A percentile compares a stretch with the other conserved stretches of the same genome.
phyloP scores from a whole-genome alignment of 2,329 filamentous ascomycete species.

The Ophiostoma triangulosporum region DNA sequence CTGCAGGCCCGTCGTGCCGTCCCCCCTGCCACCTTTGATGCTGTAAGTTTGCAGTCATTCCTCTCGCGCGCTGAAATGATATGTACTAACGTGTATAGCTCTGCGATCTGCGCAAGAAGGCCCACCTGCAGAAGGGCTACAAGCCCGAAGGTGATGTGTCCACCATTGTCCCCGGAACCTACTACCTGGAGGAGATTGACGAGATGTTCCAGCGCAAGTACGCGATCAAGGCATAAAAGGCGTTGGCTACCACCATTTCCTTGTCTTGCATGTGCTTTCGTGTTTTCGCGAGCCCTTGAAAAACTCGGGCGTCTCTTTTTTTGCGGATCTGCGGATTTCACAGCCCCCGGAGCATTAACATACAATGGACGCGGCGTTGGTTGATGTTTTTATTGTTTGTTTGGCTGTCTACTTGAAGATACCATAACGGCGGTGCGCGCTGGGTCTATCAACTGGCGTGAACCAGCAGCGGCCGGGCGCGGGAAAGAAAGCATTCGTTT shows the following conservation, averaged over 20 bases:
- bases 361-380: slow-evolving; percentile 8
- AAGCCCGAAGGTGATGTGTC: slow-evolving; percentile 54
- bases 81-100: slow-evolving; percentile 36
- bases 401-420: not conserved
- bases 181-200: slow-evolving; percentile 70
- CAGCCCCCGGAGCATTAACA: slow-evolving; percentile 8
- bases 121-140: slow-evolving; percentile 70
- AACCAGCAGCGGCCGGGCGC: not conserved
- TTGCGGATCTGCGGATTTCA: not conserved
- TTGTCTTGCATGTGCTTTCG: not conserved
- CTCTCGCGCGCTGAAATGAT: too few species aligned
- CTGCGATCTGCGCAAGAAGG: slow-evolving; percentile 69
- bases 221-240: slow-evolving; percentile 52
- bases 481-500: slow-evolving; percentile 1
- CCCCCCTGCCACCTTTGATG: slow-evolving; percentile 58
- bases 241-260: not conserved
- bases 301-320: not conserved
- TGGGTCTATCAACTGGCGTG: not conserved
- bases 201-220: slow-evolving; percentile 80
- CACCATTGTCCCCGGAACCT: slow-evolving; percentile 52
- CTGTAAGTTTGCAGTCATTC: too few species aligned
- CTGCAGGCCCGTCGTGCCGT: slow-evolving; percentile 53
- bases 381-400: slow-evolving; percentile 2
- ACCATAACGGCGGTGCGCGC: not conserved
- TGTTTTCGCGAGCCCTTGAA: not conserved